These are phyloP conservation scores for Astrephomene gubernaculifera DNA, from an alignment of 139 green algal species.

Conservation along the genomic window DNA sequence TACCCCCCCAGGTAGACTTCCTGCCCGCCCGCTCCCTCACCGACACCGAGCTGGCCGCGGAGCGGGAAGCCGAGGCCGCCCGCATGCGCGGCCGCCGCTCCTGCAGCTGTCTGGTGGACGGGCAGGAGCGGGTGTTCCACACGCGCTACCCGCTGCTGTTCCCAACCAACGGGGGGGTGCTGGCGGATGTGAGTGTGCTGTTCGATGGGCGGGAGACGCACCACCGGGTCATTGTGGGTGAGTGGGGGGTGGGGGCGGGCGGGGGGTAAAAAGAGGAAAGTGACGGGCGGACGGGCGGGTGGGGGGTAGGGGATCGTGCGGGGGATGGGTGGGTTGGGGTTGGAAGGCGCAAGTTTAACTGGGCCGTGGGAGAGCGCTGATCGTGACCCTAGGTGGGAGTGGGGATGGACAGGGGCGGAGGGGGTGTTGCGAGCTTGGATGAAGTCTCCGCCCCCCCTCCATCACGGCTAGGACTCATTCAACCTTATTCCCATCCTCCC, in stretches of 20 bases:
- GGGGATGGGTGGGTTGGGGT: too few species aligned
- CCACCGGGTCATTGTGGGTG: conserved; percentile 76
- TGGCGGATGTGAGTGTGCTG: conserved; percentile 81
- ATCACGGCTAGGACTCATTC: too few species aligned
- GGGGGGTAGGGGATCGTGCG: too few species aligned
- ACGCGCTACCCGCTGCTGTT: conserved; percentile 36
- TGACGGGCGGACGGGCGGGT: too few species aligned
- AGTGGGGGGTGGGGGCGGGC: not conserved
- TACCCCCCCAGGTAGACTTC: conserved; percentile 85
- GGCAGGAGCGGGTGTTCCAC: conserved; percentile 58
- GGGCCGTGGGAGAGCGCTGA: too few species aligned
- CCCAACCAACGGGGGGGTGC: conserved; percentile 85
- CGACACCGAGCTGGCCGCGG: conserved; percentile 59
- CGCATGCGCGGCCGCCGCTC: conserved; percentile 9
- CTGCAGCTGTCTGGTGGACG: conserved; percentile 54
- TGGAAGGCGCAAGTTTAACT: too few species aligned
- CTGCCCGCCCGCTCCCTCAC: conserved; percentile 59
- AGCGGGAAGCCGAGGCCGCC: conserved; percentile 44
- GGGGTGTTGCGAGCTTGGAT: too few species aligned
- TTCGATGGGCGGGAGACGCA: conserved; percentile 78
- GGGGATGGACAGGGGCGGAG: too few species aligned
- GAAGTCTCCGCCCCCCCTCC: too few species aligned
- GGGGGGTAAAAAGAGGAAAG: not conserved
- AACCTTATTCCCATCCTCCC: too few species aligned
- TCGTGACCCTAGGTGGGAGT: too few species aligned